Evolutionary conservation across 1,139 yeast genomes (phyloP), one percentile per base, ranked within the genome.

Genomic region (Sugiyamaella novakii): DNA sequence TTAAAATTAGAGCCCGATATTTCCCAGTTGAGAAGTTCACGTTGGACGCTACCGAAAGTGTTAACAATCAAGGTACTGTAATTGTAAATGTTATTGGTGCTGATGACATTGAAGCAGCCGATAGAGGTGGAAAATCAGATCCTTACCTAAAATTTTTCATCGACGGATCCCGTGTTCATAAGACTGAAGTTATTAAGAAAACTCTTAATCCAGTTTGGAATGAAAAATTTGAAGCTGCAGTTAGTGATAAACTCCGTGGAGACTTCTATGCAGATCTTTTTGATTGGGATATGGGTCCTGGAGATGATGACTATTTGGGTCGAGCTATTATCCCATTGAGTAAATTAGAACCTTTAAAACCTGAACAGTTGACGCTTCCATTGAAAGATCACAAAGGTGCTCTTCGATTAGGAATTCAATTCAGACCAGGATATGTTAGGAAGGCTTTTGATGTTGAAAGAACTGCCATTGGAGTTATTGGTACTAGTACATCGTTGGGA

Each of bases 231-330:
- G 72, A 77, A 17, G 72, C 81, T 27, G 73, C 75, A 21, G 79
- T 85, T 19, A 64, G 71, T 33, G 78, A 85, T 65, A 79, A 87
- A 62, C 79, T 77, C 50, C 82, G 81, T 62, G 79, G 88, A 10
- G 67, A 69, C 3, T 68, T 91, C 51, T 71, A 72, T 52, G 74
- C 87, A 43, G 78, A 75, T 49, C 43, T 42, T 10, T 76, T 67
- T 60, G 98, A 92, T 65, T 91, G 97, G 96, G 98, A 92, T 69
- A 80, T 91, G 57, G 96, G 96, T 55, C 81, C 86, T 24, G 87
- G 83, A 55, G 80, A 78, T 54, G 94, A 92, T 66, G 98, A 92
- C 67, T 74, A 77, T 53, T 74, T 92, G 51, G 96, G 98, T 50
- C 71, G 71, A 29, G 88, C 83, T n/a, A 60, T 63, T 22, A 65